Conservation (phyloP, 345 rosid genomes). For the Rhizophora apiculata region DNA sequence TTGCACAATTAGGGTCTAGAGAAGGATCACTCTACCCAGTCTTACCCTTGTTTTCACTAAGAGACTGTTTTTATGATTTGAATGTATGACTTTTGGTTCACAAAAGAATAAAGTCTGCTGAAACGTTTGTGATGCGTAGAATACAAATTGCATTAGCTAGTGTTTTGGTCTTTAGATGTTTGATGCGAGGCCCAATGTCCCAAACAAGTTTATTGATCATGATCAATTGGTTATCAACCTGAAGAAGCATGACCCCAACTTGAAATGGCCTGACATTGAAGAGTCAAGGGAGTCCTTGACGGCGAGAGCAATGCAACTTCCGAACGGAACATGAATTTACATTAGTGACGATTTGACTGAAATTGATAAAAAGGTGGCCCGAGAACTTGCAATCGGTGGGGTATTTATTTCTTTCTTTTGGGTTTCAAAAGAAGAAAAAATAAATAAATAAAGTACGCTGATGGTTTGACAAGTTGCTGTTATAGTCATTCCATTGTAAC, state of each 20-base stretch:
- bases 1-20: too few relatives aligned
- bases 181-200: slow-evolving; percentile 10
- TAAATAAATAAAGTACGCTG: not conserved
- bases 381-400: slow-evolving; percentile 76
- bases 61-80: too few relatives aligned
- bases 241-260: slow-evolving; percentile 75
- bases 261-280: slow-evolving; percentile 85
- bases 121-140: slow-evolving; percentile 45
- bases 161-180: not conserved
- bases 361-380: slow-evolving; percentile 67
- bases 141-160: not conserved
- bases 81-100: too few relatives aligned
- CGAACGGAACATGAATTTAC: slow-evolving; percentile 74
- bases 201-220: slow-evolving; percentile 70
- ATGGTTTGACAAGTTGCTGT: not conserved
- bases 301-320: slow-evolving; percentile 67
- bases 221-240: slow-evolving; percentile 72
- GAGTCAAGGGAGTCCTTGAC: slow-evolving; percentile 90
- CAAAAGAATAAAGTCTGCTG: slow-evolving; percentile 59
- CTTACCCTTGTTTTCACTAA: too few relatives aligned
- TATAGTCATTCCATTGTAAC: too few relatives aligned
- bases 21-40: slow-evolving; percentile 48
- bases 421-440: not conserved
- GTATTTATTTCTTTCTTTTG: slow-evolving; percentile 33
- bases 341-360: slow-evolving; percentile 72